These are phyloP conservation scores for Collybiopsis confluens DNA, from an alignment of 768 basidiomycete genomes.

Conservation along the genomic window DNA sequence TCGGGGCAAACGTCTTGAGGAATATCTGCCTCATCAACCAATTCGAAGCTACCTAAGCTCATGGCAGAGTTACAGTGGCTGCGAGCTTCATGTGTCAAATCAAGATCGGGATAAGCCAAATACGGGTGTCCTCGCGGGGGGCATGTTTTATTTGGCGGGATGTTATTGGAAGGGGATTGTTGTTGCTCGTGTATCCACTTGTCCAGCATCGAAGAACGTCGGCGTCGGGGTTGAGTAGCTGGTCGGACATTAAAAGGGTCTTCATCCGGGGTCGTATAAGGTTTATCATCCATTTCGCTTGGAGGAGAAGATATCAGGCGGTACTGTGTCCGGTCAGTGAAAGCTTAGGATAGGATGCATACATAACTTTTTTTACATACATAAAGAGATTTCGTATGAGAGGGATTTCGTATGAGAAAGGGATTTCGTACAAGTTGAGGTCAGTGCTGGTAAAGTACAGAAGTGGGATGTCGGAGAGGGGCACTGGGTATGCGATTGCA, in stretches of 20 bases:
- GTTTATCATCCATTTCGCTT: constrained; percentile 29
- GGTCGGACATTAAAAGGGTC: constrained; percentile 45
- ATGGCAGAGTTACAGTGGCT: constrained; percentile 24
- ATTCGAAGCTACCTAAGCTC: constrained; percentile 42
- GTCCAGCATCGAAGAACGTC: constrained; percentile 48
- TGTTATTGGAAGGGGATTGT: constrained; percentile 5
- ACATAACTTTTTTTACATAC: neutral
- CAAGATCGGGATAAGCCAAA: constrained; percentile 39
- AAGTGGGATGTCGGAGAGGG: neutral
- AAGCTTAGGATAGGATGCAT: neutral
- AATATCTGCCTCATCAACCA: constrained; percentile 49
- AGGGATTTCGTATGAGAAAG: neutral
- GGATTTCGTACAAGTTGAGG: neutral
- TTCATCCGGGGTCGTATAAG: constrained; percentile 48
- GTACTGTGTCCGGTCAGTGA: too few relatives aligned
- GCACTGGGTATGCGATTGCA: too few relatives aligned
- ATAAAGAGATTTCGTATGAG: neutral
- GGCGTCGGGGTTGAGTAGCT: constrained; percentile 26
- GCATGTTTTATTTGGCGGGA: constrained; percentile 6
- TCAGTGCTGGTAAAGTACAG: neutral
- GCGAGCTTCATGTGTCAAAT: constrained; percentile 15
- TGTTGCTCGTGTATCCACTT: constrained; percentile 54
- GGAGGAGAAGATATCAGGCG: too few relatives aligned
- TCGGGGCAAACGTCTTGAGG: constrained; percentile 28
- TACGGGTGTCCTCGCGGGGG: constrained; percentile 29